Percentiles rank a stretch among this genome's conserved stretches.
phyloP scores from a whole-genome alignment of 768 basidiomycete genomes.

The Guyanaporus albipodus region DNA sequence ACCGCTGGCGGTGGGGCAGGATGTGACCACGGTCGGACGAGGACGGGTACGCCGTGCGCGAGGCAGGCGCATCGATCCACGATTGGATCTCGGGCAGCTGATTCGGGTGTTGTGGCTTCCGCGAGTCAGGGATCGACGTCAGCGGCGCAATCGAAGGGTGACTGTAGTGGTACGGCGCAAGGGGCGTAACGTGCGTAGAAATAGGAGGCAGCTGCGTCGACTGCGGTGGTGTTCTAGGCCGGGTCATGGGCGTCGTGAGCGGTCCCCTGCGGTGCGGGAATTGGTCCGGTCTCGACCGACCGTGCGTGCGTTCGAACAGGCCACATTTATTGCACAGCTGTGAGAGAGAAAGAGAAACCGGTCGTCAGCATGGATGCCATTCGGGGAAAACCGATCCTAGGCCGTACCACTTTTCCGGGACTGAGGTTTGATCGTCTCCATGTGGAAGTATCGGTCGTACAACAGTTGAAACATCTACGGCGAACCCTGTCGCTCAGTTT shows the following conservation, averaged over 20 bases:
- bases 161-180: conserved; percentile 47
- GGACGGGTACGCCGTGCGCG: conserved; percentile 26
- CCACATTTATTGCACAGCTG: conserved; percentile 68
- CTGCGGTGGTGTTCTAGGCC: conserved; percentile 50
- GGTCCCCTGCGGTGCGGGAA: conserved; percentile 79
- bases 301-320: conserved; percentile 77
- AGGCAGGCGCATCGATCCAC: conserved; percentile 39
- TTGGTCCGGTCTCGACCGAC: conserved; percentile 72
- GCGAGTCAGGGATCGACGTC: conserved; percentile 34
- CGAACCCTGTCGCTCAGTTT: conserved; percentile 76
- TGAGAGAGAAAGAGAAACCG: not conserved
- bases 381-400: not conserved
- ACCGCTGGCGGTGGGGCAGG: conserved; percentile 31
- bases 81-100: conserved; percentile 46
- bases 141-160: conserved; percentile 53
- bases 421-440: conserved; percentile 75
- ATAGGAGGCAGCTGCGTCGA: conserved; percentile 43
- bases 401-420: conserved; percentile 70
- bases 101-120: conserved; percentile 32
- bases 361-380: conserved; percentile 6
- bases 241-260: conserved; percentile 45
- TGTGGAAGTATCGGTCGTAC: conserved; percentile 79
- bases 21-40: conserved; percentile 28
- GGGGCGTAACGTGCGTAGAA: conserved; percentile 35
- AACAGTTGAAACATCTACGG: conserved; percentile 78